Conservation (phyloP, 2,329 filamentous ascomycete species). For the Lachnellula suecica region DNA sequence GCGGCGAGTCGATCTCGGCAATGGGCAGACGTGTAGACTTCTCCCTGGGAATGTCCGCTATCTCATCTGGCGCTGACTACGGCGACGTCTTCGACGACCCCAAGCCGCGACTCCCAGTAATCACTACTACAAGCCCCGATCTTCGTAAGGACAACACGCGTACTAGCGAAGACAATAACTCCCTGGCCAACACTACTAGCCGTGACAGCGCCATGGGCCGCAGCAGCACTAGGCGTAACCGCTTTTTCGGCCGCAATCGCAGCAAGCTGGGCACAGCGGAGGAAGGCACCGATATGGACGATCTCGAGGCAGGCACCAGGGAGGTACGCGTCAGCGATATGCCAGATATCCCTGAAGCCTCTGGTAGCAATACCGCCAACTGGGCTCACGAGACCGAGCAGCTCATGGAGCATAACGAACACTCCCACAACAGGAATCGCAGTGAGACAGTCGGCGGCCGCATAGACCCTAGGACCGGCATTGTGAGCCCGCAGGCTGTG, state of each 20-base stretch:
- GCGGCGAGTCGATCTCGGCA: slow-evolving; percentile 55
- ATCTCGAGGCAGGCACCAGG: slow-evolving; percentile 29
- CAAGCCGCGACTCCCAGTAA: slow-evolving; percentile 36
- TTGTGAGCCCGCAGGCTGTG: slow-evolving; percentile 32
- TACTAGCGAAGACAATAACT: slow-evolving; percentile 15
- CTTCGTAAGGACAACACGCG: slow-evolving; percentile 11
- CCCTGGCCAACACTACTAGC: slow-evolving; percentile 16
- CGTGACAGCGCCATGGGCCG: slow-evolving; percentile 26
- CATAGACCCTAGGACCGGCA: slow-evolving; percentile 33
- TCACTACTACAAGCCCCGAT: slow-evolving; percentile 37
- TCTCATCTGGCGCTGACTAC: slow-evolving; percentile 56
- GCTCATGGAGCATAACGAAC: slow-evolving; percentile 3
- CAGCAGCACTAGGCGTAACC: slow-evolving; percentile 51
- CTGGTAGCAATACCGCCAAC: slow-evolving; percentile 12
- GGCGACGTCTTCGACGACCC: slow-evolving; percentile 65
- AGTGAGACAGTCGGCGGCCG: not conserved
- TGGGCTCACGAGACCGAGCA: slow-evolving; percentile 7
- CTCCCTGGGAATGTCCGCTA: slow-evolving; percentile 63
- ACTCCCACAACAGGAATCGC: not conserved
- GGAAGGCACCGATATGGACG: slow-evolving; percentile 25
- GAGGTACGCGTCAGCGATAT: slow-evolving; percentile 33
- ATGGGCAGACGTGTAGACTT: slow-evolving; percentile 68
- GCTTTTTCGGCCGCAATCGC: slow-evolving; percentile 56
- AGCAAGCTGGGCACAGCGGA: slow-evolving; percentile 29
- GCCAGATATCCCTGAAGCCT: slow-evolving; percentile 43